Conservation (phyloP, 2,329 filamentous ascomycete genomes). For the Fusarium pseudograminearum region DNA sequence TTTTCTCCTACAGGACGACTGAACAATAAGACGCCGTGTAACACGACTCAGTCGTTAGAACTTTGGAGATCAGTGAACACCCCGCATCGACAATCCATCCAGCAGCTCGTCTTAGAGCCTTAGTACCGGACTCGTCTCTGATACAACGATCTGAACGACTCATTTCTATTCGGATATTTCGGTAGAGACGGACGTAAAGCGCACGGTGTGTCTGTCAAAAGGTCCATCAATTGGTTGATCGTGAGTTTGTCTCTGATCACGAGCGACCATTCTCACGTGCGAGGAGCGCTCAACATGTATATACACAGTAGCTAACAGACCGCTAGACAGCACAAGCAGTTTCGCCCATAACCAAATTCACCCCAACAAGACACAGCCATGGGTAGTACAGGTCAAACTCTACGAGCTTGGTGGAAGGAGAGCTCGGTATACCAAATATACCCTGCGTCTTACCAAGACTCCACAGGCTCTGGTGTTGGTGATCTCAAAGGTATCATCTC, state of each 20-base stretch:
- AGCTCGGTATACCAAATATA: slow-evolving; percentile 72
- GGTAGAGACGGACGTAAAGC: background rate
- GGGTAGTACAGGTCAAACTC: slow-evolving; percentile 42
- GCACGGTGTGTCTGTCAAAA: slow-evolving; percentile 1
- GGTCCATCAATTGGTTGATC: slow-evolving; percentile 11
- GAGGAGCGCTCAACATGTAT: slow-evolving; percentile 3
- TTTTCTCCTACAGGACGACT: slow-evolving; percentile 3
- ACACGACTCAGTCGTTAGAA: slow-evolving; percentile 2
- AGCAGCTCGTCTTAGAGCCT: slow-evolving; percentile 4
- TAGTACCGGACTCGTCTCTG: slow-evolving; percentile 1
- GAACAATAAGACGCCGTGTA: slow-evolving; percentile 4
- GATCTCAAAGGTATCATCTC: slow-evolving; percentile 70
- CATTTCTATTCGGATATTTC: background rate
- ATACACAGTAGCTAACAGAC: slow-evolving; percentile 14
- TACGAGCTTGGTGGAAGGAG: slow-evolving; percentile 69
- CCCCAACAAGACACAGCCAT: slow-evolving; percentile 31
- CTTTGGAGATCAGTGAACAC: background rate
- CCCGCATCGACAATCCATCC: slow-evolving; percentile 17
- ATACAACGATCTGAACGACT: background rate
- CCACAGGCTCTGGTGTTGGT: slow-evolving; percentile 66
- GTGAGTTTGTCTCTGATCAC: slow-evolving; percentile 28
- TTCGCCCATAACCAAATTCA: background rate
- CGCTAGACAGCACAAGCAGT: background rate
- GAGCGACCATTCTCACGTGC: slow-evolving; percentile 20
- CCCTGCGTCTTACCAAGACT: slow-evolving; percentile 71